Conservation (phyloP, 2,329 filamentous ascomycete genomes). For the Emmonsiellopsis sp. region DNA sequence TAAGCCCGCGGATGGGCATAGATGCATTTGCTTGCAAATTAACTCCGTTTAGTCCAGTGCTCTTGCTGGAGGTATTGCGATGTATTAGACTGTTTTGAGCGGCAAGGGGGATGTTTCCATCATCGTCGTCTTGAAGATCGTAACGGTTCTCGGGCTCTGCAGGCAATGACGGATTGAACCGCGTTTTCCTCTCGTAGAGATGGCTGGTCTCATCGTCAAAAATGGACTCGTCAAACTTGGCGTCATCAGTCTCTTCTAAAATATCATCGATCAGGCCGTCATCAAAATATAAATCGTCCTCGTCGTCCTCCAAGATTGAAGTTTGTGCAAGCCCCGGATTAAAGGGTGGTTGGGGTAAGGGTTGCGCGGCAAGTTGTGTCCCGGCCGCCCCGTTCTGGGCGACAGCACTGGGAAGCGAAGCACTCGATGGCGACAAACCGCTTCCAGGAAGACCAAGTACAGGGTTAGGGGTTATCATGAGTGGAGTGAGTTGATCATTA, state of each 20-base stretch:
- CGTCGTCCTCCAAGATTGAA: constrained; percentile 6
- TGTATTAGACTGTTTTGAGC: neutral
- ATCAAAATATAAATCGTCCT: constrained; percentile 38
- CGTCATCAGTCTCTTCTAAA: constrained; percentile 20
- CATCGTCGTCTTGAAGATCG: neutral
- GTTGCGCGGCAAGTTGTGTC: neutral
- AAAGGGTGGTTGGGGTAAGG: neutral
- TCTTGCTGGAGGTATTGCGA: neutral
- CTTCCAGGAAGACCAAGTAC: neutral
- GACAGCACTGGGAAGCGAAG: neutral
- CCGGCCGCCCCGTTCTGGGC: neutral
- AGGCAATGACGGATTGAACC: neutral
- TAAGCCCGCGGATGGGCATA: constrained; percentile 10
- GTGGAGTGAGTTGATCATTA: neutral
- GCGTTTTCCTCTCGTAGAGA: constrained; percentile 31
- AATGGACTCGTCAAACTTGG: constrained; percentile 37
- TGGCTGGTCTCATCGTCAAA: constrained; percentile 39
- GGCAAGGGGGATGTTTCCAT: neutral
- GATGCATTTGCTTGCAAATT: neutral
- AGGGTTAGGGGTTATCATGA: neutral
- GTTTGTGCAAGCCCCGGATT: neutral
- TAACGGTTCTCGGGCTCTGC: neutral
- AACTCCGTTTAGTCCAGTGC: neutral
- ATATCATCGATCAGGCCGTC: constrained; percentile 36
- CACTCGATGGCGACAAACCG: neutral